Base-by-base conservation (phyloP, 306 rosid species). In the Fragaria ananassa region DNA sequence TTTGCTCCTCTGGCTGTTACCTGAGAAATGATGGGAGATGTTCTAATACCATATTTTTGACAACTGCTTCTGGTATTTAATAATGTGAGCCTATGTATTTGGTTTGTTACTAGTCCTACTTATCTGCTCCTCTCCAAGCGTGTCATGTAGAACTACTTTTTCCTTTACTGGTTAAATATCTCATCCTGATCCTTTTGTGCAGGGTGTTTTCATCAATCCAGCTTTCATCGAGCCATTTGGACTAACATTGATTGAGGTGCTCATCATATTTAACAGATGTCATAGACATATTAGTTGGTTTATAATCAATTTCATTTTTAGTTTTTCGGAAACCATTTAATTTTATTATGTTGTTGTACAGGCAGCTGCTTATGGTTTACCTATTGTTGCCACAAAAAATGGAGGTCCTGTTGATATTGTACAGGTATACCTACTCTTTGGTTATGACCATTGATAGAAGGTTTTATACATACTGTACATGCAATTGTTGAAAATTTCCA, bases 141-240 rank as follows among this genome's bases (percentile, higher is more conserved):
- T 39, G 14, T 68, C 19, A 15, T 12, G 0, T 45, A 4, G 10
- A 18, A 18, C 19, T 45, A 17, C 31, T 3, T 45, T 44, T 46
- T 76, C 25, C 65, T 14, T 70, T 68, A 39, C 17, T 41, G 56
- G 70, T 87, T 71, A 78, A 29, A 70, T 80, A 72, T 81, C 75
- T 83, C 76, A 74, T 85, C 82, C 80, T n/a, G 49, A 70, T 76
- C 42, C 56, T 81, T 70, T 76, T n/a, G 77, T 81, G 90, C 97
- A 95, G 98, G 99, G 99, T 56, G 99, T 95, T 85, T 95, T 95
- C 88, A 91, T 95, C 76, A 95, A 95, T 90, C 99, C 99, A 81
- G 99, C 99, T 85, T 89, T 95, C 86, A 95, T 95, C 8, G 98
- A 95, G 87, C 97, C 98, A 2, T 92, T 95, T 79, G 97, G 99